phyloP scores from a whole-genome alignment of 148 eudicot genomes.

The Chenopodium album region DNA sequence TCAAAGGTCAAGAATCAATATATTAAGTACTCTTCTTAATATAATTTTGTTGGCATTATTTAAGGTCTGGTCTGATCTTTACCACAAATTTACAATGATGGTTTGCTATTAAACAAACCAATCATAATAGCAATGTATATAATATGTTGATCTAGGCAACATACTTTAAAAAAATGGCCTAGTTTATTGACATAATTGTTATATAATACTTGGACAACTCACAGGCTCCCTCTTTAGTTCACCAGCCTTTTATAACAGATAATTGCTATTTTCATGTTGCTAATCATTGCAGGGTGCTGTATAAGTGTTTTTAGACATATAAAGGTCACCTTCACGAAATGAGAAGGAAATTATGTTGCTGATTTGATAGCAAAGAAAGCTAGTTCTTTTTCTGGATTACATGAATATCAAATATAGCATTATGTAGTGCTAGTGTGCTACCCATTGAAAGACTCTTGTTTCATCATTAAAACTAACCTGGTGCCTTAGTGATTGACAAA shows the following conservation, averaged over 20 bases:
- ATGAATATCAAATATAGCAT: not conserved
- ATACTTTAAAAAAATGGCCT: not conserved
- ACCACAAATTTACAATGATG: not conserved
- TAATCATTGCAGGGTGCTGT: no score
- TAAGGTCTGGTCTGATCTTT: not conserved
- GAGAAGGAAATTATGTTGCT: no score
- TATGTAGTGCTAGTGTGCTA: not conserved
- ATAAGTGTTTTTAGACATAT: no score
- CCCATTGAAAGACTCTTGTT: not conserved
- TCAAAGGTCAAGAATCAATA: slow-evolving; percentile 1
- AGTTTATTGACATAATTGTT: no score
- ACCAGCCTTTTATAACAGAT: no score
- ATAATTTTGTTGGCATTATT: not conserved
- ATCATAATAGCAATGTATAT: not conserved
- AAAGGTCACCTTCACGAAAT: no score
- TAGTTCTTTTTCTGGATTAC: no score
- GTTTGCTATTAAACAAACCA: not conserved
- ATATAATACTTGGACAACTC: no score
- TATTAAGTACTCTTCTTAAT: not conserved
- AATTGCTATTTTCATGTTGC: no score
- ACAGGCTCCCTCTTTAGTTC: no score
- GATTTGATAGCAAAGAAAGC: no score
- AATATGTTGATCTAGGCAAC: not conserved
- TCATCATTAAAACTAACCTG: not conserved
- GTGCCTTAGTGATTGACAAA: not conserved